Evolutionary conservation across 495 filamentous ascomycete genomes (phyloP).

Genomic region (Penicillium ucsense): DNA sequence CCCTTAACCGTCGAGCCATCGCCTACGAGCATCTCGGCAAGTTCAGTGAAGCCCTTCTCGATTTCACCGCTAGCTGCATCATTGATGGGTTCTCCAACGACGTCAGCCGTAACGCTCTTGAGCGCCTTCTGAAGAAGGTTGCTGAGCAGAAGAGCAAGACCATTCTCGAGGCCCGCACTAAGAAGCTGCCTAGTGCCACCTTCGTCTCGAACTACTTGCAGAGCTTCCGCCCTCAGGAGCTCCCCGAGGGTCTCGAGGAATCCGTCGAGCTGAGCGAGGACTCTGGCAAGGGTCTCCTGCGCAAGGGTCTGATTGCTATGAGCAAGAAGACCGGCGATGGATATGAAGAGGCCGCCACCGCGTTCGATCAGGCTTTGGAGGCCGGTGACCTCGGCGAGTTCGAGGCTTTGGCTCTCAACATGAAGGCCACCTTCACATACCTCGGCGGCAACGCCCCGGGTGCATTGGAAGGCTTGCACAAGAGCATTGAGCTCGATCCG

Average conservation of each 20-base stretch:
- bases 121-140: constrained; percentile 92
- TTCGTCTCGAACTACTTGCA: constrained; percentile 98
- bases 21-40: constrained; percentile 88
- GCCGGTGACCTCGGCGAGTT: constrained; percentile 64
- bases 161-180: constrained; percentile 68
- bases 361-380: constrained; percentile 84
- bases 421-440: constrained; percentile 92
- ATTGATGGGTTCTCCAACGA: constrained; percentile 94
- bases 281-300: constrained; percentile 74
- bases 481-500: constrained; percentile 84
- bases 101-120: constrained; percentile 75
- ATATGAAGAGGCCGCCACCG: constrained; percentile 74
- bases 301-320: constrained; percentile 71
- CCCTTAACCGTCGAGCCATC: constrained; percentile 87
- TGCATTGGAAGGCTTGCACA: constrained; percentile 75
- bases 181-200: constrained; percentile 83
- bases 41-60: constrained; percentile 89
- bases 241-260: constrained; percentile 77
- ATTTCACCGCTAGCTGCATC: constrained; percentile 98
- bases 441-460: constrained; percentile 76
- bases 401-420: constrained; percentile 88
- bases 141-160: constrained; percentile 84
- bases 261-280: constrained; percentile 63
- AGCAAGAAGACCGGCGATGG: constrained; percentile 76
- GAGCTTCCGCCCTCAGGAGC: constrained; percentile 77